Percentiles rank a stretch among this genome's conserved stretches.
These are phyloP conservation scores for Cymbopogon citratus DNA, from an alignment of 176 grass and related monocot species.

Conservation along the genomic window DNA sequence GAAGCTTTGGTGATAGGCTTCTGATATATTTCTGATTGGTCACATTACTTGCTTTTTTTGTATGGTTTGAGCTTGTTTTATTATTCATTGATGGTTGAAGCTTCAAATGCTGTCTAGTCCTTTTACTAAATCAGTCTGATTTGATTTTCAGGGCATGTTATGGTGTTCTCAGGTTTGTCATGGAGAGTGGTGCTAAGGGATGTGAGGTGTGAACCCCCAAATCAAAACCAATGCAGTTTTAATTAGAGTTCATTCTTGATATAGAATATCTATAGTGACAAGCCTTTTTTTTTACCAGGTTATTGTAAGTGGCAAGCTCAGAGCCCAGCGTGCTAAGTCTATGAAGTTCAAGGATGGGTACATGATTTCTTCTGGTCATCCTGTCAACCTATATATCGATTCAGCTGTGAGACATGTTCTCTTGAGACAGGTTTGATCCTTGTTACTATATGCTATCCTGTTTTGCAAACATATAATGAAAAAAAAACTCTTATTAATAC, in stretches of 20 bases:
- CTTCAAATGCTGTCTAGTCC: background rate
- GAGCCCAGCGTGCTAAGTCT: slow-evolving; percentile 68
- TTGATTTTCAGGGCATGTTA: slow-evolving; percentile 58
- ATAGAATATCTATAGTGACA: background rate
- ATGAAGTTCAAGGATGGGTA: slow-evolving; percentile 94
- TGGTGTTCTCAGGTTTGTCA: slow-evolving; percentile 81
- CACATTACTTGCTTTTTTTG: background rate
- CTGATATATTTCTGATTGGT: slow-evolving; percentile 20
- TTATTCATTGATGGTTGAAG: background rate
- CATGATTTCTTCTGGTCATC: slow-evolving; percentile 79
- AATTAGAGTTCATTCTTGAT: background rate
- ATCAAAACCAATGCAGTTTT: background rate
- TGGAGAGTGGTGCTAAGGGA: slow-evolving; percentile 88
- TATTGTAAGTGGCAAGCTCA: slow-evolving; percentile 75
- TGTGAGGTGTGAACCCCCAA: slow-evolving; percentile 37
- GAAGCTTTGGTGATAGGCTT: slow-evolving; percentile 25
- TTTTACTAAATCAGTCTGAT: background rate
- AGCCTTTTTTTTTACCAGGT: slow-evolving; percentile 28
- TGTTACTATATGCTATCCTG: background rate
- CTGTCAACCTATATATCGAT: slow-evolving; percentile 68
- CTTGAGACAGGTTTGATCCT: slow-evolving; percentile 60
- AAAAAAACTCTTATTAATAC: background rate
- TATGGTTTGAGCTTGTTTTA: background rate
- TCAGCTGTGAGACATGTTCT: slow-evolving; percentile 73
- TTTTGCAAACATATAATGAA: background rate